Conservation (phyloP, 2,329 filamentous ascomycete genomes). For the Fusarium chlamydosporum region DNA sequence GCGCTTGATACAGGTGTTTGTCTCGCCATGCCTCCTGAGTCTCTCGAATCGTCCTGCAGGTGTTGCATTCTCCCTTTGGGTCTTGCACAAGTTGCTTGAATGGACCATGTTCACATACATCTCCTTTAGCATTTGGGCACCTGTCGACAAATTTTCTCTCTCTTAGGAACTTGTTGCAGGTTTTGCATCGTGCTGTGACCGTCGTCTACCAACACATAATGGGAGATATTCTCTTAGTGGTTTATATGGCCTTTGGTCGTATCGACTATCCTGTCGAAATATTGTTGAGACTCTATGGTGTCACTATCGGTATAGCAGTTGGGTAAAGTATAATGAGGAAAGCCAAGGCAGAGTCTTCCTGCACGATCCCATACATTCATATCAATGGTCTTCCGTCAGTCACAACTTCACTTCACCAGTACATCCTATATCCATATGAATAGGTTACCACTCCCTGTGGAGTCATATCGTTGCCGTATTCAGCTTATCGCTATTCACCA, state of each 20-base stretch:
- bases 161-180: not conserved
- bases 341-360: not conserved
- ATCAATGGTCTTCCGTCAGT: too few relatives aligned
- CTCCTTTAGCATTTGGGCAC: not conserved
- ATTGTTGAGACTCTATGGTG: not conserved
- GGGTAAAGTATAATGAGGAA: not conserved
- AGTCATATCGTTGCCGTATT: too few relatives aligned
- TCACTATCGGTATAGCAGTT: too few relatives aligned
- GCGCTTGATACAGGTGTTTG: not conserved
- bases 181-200: not conserved
- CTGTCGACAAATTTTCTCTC: not conserved
- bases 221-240: not conserved
- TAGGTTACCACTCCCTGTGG: too few relatives aligned
- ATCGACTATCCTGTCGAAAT: too few relatives aligned
- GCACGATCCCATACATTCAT: not conserved
- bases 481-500: not conserved
- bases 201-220: not conserved
- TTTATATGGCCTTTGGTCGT: not conserved
- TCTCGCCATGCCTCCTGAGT: not conserved
- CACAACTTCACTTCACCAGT: too few relatives aligned
- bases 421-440: too few relatives aligned
- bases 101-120: not conserved
- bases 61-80: not conserved
- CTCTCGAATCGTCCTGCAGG: not conserved
- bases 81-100: not conserved